A percentile compares a stretch with the other conserved stretches of the same genome.
These are phyloP conservation scores for Solanum boliviense DNA, from an alignment of 257 asterid species.

Conservation along the genomic window DNA sequence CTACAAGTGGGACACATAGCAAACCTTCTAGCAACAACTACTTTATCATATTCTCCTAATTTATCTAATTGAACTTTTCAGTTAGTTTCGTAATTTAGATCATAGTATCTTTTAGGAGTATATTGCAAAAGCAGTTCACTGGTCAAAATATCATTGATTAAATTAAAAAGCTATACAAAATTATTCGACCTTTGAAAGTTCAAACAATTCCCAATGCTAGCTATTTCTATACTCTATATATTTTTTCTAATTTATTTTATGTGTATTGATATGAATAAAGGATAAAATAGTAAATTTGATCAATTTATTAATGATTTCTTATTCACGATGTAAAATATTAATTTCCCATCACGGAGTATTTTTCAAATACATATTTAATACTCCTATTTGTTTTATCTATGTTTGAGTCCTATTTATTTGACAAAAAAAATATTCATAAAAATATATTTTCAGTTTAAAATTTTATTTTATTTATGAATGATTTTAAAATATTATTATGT, in stretches of 20 bases:
- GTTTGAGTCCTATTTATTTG: not conserved
- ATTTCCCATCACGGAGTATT: too few relatives aligned
- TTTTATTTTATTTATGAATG: not conserved
- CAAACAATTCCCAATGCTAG: not conserved
- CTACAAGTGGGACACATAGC: not conserved
- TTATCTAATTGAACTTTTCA: not conserved
- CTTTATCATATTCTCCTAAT: not conserved
- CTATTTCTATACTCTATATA: not conserved
- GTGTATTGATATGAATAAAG: too few relatives aligned
- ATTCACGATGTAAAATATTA: too few relatives aligned
- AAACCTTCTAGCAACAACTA: not conserved
- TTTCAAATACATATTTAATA: too few relatives aligned
- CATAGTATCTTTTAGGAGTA: not conserved
- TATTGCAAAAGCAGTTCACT: not conserved
- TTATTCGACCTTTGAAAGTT: not conserved
- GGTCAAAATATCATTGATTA: not conserved
- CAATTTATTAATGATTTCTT: too few relatives aligned
- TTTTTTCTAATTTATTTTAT: too few relatives aligned
- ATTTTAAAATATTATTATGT: not conserved
- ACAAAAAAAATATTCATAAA: too few relatives aligned
- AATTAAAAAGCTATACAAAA: not conserved
- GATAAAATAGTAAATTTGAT: too few relatives aligned
- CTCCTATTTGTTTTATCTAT: not conserved
- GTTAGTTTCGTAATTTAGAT: not conserved
- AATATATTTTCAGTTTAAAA: too few relatives aligned